Percentiles rank a stretch among this genome's conserved stretches.
Conservation (phyloP, 2,329 filamentous ascomycete species). For the Pyrenophora seminiperda region DNA sequence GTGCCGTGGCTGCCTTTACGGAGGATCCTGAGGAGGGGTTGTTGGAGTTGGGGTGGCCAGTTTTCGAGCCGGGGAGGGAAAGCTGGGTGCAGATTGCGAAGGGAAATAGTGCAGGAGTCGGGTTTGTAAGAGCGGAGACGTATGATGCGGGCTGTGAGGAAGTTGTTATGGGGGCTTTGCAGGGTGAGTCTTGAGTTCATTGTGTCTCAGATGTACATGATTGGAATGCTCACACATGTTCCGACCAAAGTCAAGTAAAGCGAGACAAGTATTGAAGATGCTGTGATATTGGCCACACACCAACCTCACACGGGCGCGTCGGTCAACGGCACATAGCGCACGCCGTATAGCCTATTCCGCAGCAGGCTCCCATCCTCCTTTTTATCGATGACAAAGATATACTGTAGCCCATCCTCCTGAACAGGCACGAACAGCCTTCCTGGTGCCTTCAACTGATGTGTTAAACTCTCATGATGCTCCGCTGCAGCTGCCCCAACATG, state of each 20-base stretch:
- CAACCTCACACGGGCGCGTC: slow-evolving; percentile 60
- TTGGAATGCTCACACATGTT: too few relatives aligned
- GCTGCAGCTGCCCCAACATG: slow-evolving; percentile 89
- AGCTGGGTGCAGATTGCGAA: slow-evolving; percentile 22
- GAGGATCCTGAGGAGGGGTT: slow-evolving; percentile 23
- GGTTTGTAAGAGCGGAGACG: slow-evolving; percentile 16
- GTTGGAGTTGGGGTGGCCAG: slow-evolving; percentile 20
- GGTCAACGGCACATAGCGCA: slow-evolving; percentile 78
- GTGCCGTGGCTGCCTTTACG: slow-evolving; percentile 25
- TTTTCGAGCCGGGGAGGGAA: slow-evolving; percentile 11
- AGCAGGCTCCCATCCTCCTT: slow-evolving; percentile 65
- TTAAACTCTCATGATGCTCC: slow-evolving; percentile 71
- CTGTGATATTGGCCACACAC: too few relatives aligned
- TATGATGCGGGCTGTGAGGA: slow-evolving; percentile 13
- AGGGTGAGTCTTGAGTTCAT: slow-evolving; percentile 6
- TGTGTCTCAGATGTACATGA: too few relatives aligned
- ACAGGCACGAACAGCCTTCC: slow-evolving; percentile 84
- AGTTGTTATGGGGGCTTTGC: slow-evolving; percentile 15
- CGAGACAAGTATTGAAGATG: too few relatives aligned
- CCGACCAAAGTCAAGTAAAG: too few relatives aligned
- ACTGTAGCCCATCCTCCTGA: slow-evolving; percentile 62
- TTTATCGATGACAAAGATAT: slow-evolving; percentile 78
- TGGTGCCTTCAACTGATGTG: slow-evolving; percentile 78
- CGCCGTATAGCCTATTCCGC: slow-evolving; percentile 65
- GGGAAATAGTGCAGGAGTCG: slow-evolving; percentile 6